Evolutionary conservation across 1,284 basidiomycete genomes (phyloP).

Genomic region (Mycena citricolor): DNA sequence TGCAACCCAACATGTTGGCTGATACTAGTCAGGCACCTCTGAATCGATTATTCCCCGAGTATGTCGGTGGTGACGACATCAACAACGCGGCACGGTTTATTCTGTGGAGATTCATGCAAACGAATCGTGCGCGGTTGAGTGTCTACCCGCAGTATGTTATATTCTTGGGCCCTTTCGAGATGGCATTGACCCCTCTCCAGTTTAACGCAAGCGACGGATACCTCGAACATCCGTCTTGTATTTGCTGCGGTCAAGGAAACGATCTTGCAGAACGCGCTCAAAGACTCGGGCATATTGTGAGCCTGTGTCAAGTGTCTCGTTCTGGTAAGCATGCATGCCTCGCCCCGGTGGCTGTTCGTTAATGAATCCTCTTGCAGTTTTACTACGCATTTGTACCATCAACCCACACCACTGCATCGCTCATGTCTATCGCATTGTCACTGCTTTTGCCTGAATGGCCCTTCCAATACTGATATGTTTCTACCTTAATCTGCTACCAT

Average conservation of each 20-base stretch:
- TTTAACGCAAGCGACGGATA: constrained; percentile 80
- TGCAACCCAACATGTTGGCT: not conserved
- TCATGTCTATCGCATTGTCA: too few relatives aligned
- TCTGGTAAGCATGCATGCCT: too few relatives aligned
- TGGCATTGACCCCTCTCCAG: constrained; percentile 36
- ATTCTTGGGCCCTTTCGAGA: not conserved
- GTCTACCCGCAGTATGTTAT: constrained; percentile 88
- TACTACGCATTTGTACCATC: too few relatives aligned
- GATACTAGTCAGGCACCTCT: constrained; percentile 60
- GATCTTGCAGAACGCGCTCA: constrained; percentile 87
- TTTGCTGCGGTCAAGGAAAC: constrained; percentile 98
- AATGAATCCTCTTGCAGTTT: too few relatives aligned
- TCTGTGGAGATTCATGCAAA: constrained; percentile 95
- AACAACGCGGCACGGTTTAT: constrained; percentile 99
- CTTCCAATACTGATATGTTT: too few relatives aligned
- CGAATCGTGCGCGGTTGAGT: constrained; percentile 84
- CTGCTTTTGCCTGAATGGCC: too few relatives aligned
- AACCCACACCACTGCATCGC: too few relatives aligned
- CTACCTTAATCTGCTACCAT: too few relatives aligned
- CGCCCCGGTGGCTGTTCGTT: too few relatives aligned
- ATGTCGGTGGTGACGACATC: constrained; percentile 90
- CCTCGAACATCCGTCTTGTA: constrained; percentile 82
- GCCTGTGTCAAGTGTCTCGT: too few relatives aligned
- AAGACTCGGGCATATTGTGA: constrained; percentile 78
- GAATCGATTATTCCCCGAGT: constrained; percentile 91